Evolutionary conservation across 2,329 filamentous ascomycete genomes (phyloP).

Genomic region (Pseudogymnoascus sp.): DNA sequence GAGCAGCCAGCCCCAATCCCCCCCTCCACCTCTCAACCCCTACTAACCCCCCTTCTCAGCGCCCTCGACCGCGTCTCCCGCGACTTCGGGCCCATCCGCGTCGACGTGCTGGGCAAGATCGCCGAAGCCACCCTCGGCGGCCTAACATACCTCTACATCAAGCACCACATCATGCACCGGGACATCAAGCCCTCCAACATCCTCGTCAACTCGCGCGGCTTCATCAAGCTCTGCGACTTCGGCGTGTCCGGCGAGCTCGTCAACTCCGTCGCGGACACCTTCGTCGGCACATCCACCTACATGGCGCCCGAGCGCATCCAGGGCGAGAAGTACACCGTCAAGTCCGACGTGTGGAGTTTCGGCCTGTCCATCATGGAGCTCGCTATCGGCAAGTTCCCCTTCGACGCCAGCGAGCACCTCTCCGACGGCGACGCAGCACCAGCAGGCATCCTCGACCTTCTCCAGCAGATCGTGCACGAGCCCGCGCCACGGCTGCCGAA

Average conservation of each 20-base stretch:
- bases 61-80: slow-evolving; percentile 89
- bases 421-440: slow-evolving; percentile 73
- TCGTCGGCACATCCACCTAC: slow-evolving; percentile 97
- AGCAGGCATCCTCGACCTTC: slow-evolving; percentile 87
- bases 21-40: not conserved
- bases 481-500: slow-evolving; percentile 88
- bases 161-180: slow-evolving; percentile 97
- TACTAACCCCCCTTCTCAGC: slow-evolving; percentile 40
- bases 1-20: slow-evolving; percentile 40
- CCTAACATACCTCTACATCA: slow-evolving; percentile 87
- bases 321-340: slow-evolving; percentile 93
- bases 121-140: slow-evolving; percentile 91
- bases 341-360: slow-evolving; percentile 98
- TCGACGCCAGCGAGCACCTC: slow-evolving; percentile 63
- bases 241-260: slow-evolving; percentile 97
- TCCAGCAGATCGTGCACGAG: slow-evolving; percentile 97
- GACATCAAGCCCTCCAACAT: slow-evolving; percentile 99
- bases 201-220: slow-evolving; percentile 84
- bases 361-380: slow-evolving; percentile 93
- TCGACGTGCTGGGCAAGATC: slow-evolving; percentile 96
- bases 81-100: slow-evolving; percentile 87
- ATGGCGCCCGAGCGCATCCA: slow-evolving; percentile 99
- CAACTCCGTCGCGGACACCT: slow-evolving; percentile 96
- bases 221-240: slow-evolving; percentile 97
- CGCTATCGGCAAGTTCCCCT: slow-evolving; percentile 95